Evolutionary conservation across 805 yeast genomes (phyloP), one percentile per base, ranked within the genome.

Genomic region (Komagataella mondaviorum): DNA sequence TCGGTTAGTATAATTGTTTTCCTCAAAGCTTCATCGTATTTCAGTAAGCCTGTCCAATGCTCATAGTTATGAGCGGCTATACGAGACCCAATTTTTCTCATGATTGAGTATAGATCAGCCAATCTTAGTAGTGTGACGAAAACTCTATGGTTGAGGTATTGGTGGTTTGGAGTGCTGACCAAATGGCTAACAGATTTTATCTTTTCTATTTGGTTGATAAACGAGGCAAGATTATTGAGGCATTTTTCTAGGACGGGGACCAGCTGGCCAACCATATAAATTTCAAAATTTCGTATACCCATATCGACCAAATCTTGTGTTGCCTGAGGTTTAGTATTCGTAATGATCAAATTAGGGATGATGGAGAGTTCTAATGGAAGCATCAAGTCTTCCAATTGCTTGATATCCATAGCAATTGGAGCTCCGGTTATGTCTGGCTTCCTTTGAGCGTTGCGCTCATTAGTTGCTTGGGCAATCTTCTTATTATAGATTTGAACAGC

Each of bases 101-200:
- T 56, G 2, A 73, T 62, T 4, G 72, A 66, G 56, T 77, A 77
- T 36, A 77, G 51, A 56, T 78, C 83, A 47, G 80, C 78, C 46
- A 75, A 58, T 48, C 78, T 63, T 43, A 76, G 57, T 4, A 77
- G 64, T 51, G 71, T 55, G 6, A 70, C 53, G 49, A 75, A 65
- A 4, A 69, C 56, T 30, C 69, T 63, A 55, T 78, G 81, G 1
- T 18, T 7, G 22, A 24, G 44, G 20, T 22, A 48, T 24, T n/a
- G 49, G 8, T n/a, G 17, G 16, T 12, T 7, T 8, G 48, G 48
- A 16, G 48, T 22, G 12, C 6, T 6, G 4, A 24, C 48, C 7
- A 59, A 54, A 17, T 53, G 54, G n/a, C 60, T 64, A 39, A 61
- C 60, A 36, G 39, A 47, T 4, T 36, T 44, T 4, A 23, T 22